Evolutionary conservation across 768 basidiomycete species (phyloP).

Genomic region (Suillus hirtellus): DNA sequence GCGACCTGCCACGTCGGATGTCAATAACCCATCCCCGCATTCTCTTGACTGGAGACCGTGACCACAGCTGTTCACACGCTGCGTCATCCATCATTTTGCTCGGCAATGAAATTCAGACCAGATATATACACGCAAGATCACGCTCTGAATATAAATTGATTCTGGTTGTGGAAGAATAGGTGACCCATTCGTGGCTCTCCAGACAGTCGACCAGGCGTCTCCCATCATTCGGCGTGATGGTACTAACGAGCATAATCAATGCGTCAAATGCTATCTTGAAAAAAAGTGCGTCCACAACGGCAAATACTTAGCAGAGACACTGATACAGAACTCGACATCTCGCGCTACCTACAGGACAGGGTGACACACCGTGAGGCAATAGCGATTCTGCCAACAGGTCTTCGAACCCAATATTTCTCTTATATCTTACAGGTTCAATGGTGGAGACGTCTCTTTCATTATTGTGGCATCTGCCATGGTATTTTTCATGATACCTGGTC

Average conservation of each 20-base stretch:
- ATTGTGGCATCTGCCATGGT: constrained; percentile 71
- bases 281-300: constrained; percentile 17
- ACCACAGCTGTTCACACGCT: background rate
- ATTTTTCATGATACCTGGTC: constrained; percentile 75
- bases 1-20: constrained; percentile 1
- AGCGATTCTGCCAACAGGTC: constrained; percentile 1
- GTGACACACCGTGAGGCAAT: constrained; percentile 25
- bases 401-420: constrained; percentile 12
- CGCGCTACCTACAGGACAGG: constrained; percentile 14
- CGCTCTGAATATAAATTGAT: background rate
- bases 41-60: background rate
- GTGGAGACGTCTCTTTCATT: constrained; percentile 73
- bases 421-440: constrained; percentile 52
- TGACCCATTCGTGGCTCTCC: background rate
- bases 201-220: background rate
- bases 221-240: constrained; percentile 13
- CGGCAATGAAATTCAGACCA: background rate
- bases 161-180: background rate
- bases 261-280: background rate
- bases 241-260: constrained; percentile 1
- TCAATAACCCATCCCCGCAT: background rate
- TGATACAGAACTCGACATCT: constrained; percentile 14
- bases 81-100: background rate
- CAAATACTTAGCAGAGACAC: background rate
- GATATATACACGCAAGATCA: background rate